These are phyloP conservation scores for Phytophthora ohioensis DNA, from an alignment of 352 stramenopile genomes.

Conservation along the genomic window DNA sequence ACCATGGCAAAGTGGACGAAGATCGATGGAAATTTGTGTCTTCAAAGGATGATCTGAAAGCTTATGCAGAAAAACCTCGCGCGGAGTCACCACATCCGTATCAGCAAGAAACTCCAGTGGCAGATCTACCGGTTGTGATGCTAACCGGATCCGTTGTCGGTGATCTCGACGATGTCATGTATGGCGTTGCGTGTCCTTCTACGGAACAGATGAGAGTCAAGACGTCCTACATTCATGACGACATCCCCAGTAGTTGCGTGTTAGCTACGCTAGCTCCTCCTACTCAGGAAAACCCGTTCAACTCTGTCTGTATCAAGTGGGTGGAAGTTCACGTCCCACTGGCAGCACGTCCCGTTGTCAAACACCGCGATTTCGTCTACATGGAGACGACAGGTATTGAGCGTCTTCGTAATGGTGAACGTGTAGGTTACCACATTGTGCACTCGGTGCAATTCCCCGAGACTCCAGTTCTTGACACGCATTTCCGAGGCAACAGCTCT, in stretches of 20 bases:
- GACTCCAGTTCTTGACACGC: constrained; percentile 42
- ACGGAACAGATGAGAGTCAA: constrained; percentile 50
- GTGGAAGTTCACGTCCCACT: constrained; percentile 48
- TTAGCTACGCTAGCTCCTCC: constrained; percentile 45
- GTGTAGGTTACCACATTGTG: constrained; percentile 52
- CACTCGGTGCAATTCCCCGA: constrained; percentile 60
- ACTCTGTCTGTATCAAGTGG: constrained; percentile 57
- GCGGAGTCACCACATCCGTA: constrained; percentile 4
- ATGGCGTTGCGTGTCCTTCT: constrained; percentile 40
- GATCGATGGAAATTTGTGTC: constrained; percentile 42
- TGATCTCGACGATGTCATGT: constrained; percentile 52
- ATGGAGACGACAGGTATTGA: constrained; percentile 55
- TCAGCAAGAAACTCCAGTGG: constrained; percentile 19
- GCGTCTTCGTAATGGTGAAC: constrained; percentile 44
- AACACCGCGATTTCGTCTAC: constrained; percentile 62
- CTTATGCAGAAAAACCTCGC: constrained; percentile 33
- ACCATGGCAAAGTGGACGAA: constrained; percentile 40
- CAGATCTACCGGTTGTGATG: constrained; percentile 42
- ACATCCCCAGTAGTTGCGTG: constrained; percentile 52
- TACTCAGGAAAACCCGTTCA: constrained; percentile 46
- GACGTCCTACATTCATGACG: constrained; percentile 55
- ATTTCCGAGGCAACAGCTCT: constrained; percentile 62
- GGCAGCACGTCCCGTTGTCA: constrained; percentile 45
- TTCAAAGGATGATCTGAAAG: constrained; percentile 35
- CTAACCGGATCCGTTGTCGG: constrained; percentile 42